Percentiles rank a stretch among this genome's conserved stretches.
These are phyloP conservation scores for Diplodia scrobiculata DNA, from an alignment of 2,329 filamentous ascomycete genomes.

Conservation along the genomic window DNA sequence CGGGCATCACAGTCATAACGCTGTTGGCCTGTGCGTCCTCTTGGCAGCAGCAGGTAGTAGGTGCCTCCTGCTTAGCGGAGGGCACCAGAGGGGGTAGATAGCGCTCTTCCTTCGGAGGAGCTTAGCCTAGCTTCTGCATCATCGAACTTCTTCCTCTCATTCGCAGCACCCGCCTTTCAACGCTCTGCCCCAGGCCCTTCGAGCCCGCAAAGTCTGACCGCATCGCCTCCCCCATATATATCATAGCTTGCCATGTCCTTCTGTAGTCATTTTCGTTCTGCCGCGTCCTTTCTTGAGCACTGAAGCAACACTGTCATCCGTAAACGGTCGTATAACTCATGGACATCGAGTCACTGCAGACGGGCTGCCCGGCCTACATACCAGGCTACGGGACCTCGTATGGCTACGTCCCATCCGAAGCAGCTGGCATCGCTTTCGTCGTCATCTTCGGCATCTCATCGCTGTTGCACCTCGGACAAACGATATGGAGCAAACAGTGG, in stretches of 20 bases:
- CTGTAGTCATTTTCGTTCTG: not conserved
- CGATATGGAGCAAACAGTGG: conserved; percentile 10
- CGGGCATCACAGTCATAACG: not conserved
- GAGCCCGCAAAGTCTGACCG: not conserved
- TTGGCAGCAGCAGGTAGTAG: no score
- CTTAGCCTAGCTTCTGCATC: no score
- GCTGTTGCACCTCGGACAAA: conserved; percentile 1
- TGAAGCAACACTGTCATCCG: not conserved
- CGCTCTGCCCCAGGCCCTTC: not conserved
- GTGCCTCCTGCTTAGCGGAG: no score
- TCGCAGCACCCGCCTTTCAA: no score
- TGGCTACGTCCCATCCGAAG: conserved; percentile 24
- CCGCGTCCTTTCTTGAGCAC: not conserved
- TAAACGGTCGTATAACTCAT: not conserved
- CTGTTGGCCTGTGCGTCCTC: no score
- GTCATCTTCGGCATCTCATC: conserved; percentile 13
- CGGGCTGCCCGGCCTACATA: conserved; percentile 6
- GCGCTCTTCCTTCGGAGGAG: no score
- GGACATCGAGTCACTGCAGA: not conserved
- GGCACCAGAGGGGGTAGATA: no score
- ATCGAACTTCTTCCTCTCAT: no score
- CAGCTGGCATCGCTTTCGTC: conserved; percentile 18
- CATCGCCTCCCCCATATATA: not conserved
- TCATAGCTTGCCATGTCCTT: not conserved
- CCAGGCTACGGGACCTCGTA: not conserved